Conservation (phyloP, 1,139 yeast species). For the Lipomyces yarrowii region DNA sequence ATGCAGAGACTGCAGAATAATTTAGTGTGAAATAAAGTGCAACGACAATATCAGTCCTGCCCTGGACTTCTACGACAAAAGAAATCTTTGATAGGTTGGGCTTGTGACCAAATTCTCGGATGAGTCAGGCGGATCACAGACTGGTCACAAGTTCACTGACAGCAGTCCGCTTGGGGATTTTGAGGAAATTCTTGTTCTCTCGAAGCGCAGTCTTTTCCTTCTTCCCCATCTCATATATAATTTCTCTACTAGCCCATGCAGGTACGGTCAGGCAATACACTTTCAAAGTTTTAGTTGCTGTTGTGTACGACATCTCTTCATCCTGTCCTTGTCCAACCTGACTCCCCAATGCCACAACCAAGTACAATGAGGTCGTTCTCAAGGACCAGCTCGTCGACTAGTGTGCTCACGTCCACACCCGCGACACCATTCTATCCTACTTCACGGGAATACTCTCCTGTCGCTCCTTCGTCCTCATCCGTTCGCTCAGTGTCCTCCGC, state of each 20-base stretch:
- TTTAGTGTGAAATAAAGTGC: too few species aligned
- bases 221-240: neutral
- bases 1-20: too few species aligned
- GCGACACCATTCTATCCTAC: neutral
- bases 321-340: neutral
- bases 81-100: neutral
- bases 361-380: constrained; percentile 7
- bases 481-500: neutral
- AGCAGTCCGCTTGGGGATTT: neutral
- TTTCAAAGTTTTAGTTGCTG: neutral
- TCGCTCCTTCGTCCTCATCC: neutral
- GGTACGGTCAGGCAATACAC: neutral
- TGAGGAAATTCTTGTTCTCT: neutral
- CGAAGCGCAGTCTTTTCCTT: neutral
- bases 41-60: neutral
- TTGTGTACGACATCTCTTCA: neutral
- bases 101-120: neutral
- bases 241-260: neutral
- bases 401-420: constrained; percentile 8
- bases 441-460: constrained; percentile 8
- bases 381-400: constrained; percentile 9
- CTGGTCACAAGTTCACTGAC: neutral
- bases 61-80: neutral
- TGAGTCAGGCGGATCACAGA: neutral
- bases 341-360: neutral